Percentiles rank a stretch among this genome's conserved stretches.
Conservation (phyloP, 208 protist genomes). For the Wallacemonas sp. region DNA sequence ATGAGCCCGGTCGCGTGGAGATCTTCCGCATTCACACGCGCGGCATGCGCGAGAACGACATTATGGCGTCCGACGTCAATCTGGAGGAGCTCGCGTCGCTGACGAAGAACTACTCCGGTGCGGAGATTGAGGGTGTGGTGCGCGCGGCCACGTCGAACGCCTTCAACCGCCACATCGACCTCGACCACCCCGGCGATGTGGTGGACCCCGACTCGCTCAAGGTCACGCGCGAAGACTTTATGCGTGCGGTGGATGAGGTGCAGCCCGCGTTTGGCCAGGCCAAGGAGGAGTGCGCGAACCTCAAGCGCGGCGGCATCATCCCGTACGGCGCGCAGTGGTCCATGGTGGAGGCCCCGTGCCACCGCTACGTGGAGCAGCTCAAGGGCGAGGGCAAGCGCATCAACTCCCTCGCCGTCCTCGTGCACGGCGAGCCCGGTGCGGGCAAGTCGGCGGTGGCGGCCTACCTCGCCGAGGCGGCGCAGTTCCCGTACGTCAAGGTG, state of each 20-base stretch:
- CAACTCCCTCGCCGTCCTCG: conserved; percentile 92
- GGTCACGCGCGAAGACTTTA: conserved; percentile 78
- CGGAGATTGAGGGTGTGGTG: conserved; percentile 95
- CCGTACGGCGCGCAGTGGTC: conserved; percentile 90
- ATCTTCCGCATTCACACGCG: conserved; percentile 99
- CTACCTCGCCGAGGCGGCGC: conserved; percentile 79
- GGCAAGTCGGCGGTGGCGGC: conserved; percentile 98
- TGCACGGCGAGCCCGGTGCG: conserved; percentile 88
- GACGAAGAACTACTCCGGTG: conserved; percentile 99
- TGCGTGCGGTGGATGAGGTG: conserved; percentile 86
- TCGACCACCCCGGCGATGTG: conserved; percentile 68
- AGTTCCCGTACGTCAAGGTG: conserved; percentile 98
- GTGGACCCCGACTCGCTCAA: conserved; percentile 56
- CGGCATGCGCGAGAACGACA: conserved; percentile 90
- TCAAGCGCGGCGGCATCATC: conserved; percentile 93
- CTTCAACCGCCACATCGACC: conserved; percentile 90
- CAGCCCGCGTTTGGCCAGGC: conserved; percentile 96
- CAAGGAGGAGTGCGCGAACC: conserved; percentile 91
- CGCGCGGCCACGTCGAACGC: conserved; percentile 87
- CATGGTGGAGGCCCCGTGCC: conserved; percentile 48
- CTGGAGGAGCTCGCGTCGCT: conserved; percentile 91
- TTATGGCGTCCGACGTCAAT: conserved; percentile 92
- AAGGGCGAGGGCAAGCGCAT: conserved; percentile 82
- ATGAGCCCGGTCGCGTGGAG: conserved; percentile 96
- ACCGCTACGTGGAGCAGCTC: conserved; percentile 84